Conservation (phyloP, 305 asterid species). For the Andrographis paniculata region DNA sequence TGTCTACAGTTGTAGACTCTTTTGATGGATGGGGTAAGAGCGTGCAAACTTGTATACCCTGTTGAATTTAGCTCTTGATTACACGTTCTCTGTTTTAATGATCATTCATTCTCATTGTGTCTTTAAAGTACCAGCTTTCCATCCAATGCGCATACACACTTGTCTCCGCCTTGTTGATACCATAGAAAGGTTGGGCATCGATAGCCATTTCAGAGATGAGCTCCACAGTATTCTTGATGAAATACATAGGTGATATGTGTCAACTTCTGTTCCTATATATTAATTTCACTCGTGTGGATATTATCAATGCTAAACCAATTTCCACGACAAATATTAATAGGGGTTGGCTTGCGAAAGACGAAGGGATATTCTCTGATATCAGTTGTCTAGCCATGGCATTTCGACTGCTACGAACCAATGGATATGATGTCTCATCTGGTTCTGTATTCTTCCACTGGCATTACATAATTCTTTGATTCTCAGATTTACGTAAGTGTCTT, state of each 20-base stretch:
- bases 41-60: background rate
- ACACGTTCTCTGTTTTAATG: background rate
- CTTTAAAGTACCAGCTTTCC: background rate
- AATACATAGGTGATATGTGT: slow-evolving; percentile 28
- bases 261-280: background rate
- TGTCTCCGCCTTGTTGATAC: slow-evolving; percentile 21
- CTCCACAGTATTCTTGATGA: slow-evolving; percentile 20
- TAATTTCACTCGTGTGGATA: background rate
- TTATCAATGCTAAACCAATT: background rate
- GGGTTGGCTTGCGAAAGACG: slow-evolving; percentile 19
- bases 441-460: slow-evolving; percentile 13
- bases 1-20: background rate
- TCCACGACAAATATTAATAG: slow-evolving; percentile 4
- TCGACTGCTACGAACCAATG: slow-evolving; percentile 25
- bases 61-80: background rate
- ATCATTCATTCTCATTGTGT: background rate
- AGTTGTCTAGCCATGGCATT: slow-evolving; percentile 29
- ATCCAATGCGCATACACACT: background rate
- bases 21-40: slow-evolving; percentile 2
- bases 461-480: background rate
- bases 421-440: slow-evolving; percentile 19
- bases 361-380: slow-evolving; percentile 10
- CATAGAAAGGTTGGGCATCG: slow-evolving; percentile 24
- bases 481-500: background rate
- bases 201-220: slow-evolving; percentile 20